Evolutionary conservation across 2,329 filamentous ascomycete species (phyloP), one percentile per base, ranked within the genome.

Genomic region (Aureobasidium pullulans): DNA sequence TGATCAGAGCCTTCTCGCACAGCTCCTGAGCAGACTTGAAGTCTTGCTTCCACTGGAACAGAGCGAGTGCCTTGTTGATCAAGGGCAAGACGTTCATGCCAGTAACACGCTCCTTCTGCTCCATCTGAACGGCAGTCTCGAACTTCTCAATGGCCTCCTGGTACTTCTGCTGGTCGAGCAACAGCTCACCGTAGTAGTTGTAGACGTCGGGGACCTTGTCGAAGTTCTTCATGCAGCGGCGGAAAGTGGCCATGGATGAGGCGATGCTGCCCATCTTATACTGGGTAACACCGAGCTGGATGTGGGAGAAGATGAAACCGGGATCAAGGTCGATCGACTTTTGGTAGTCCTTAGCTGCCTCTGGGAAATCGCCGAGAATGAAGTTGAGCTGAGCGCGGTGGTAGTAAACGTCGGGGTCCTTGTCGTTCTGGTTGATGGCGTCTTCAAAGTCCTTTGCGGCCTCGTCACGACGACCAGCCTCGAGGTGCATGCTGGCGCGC

Each of bases 251-350:
- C 91, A 97, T 97, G 48, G 92, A 96, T 8, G 92, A 96, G 7
- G 94, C 94, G 61, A 99, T 89, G 32, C 90, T 96, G 66, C 94
- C 94, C 88, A 97, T 95, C 86, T 99, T 99, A 81, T 99, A 99
- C 77, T 99, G 94, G 52, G 94, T 99, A 56, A 99, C 94, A 73
- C 94, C 94, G 44, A 99, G 89, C 76, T 99, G 94, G 70, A 99
- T 99, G 78, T 99, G 94, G 7, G 93, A 97, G 83, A 96, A 99
- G 78, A 99, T 99, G 76, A 99, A 99, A 66, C 90, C 86, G 67
- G 85, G 84, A 79, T 99, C 94, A 32, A 99, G 83, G 68, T 99
- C 94, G 69, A 99, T 99, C 2, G 94, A 97, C 78, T 96, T 96
- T 75, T 99, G 94, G 79, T 99, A 99, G 77, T 99, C 94, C 79